These are phyloP conservation scores for Yamadazyma takamatsuzukensis DNA, from an alignment of 805 yeast species.

Conservation along the genomic window DNA sequence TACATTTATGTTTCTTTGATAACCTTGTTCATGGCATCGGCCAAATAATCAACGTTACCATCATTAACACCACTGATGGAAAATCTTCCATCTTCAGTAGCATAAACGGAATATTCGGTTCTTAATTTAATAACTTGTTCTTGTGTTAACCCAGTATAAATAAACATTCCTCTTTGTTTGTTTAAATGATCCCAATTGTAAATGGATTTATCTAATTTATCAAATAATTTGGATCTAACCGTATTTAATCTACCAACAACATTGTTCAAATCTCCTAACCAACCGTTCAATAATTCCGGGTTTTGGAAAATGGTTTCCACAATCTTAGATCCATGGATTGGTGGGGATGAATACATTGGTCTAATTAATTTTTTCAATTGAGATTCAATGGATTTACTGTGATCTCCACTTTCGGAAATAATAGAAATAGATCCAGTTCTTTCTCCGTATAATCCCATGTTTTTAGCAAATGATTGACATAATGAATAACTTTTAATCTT, in stretches of 20 bases:
- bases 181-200: slow-evolving; percentile 83
- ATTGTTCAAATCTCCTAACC: slow-evolving; percentile 75
- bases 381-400: slow-evolving; percentile 57
- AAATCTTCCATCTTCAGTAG: slow-evolving; percentile 88
- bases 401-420: slow-evolving; percentile 53
- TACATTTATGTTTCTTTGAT: too few species aligned
- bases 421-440: slow-evolving; percentile 76
- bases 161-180: slow-evolving; percentile 95
- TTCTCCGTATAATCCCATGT: slow-evolving; percentile 49
- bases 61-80: slow-evolving; percentile 87
- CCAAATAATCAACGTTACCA: slow-evolving; percentile 71
- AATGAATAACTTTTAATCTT: slow-evolving; percentile 51
- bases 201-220: slow-evolving; percentile 56
- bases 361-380: slow-evolving; percentile 82
- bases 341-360: slow-evolving; percentile 90
- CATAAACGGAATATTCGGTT: slow-evolving; percentile 71
- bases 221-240: slow-evolving; percentile 65
- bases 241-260: slow-evolving; percentile 78
- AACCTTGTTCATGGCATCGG: slow-evolving; percentile 56
- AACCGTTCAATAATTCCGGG: slow-evolving; percentile 53
- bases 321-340: slow-evolving; percentile 88
- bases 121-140: slow-evolving; percentile 71
- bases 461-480: slow-evolving; percentile 46
- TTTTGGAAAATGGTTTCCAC: slow-evolving; percentile 73
- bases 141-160: slow-evolving; percentile 76